These are phyloP conservation scores for Chrysochromulina parva DNA, from an alignment of 78 protist species.

Conservation along the genomic window DNA sequence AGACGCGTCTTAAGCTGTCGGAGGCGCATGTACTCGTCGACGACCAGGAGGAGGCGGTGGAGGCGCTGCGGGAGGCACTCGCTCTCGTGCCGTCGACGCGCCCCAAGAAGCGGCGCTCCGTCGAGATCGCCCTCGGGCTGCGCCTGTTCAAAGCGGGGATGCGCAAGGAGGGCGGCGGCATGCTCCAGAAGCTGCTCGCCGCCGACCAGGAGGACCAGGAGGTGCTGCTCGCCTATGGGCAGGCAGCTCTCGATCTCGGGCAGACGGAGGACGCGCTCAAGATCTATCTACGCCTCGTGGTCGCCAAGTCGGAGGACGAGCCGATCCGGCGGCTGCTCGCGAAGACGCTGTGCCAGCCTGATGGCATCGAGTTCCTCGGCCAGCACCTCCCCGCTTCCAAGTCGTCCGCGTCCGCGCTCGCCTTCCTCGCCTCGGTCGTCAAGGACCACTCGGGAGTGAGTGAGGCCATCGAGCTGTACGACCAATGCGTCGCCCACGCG, in stretches of 20 bases:
- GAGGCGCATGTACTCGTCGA: background rate
- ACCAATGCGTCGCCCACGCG: background rate
- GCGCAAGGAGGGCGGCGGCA: background rate
- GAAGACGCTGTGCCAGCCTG: too few relatives aligned
- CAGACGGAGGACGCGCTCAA: background rate
- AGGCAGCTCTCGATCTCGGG: background rate
- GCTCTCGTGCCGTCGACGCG: too few relatives aligned
- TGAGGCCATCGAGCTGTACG: conserved; percentile 33
- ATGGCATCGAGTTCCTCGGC: background rate
- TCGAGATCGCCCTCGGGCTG: background rate
- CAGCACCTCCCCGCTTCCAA: background rate
- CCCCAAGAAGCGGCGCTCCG: background rate
- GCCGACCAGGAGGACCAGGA: background rate
- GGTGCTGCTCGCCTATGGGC: background rate
- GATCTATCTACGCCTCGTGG: background rate
- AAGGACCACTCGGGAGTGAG: conserved; percentile 59
- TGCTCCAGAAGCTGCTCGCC: background rate
- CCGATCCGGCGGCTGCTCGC: background rate
- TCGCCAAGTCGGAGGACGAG: background rate
- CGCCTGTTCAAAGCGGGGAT: background rate
- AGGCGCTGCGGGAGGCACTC: background rate
- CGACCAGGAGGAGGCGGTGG: background rate
- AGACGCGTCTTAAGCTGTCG: background rate
- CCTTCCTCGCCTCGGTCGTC: conserved; percentile 47
- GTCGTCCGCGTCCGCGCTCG: conserved; percentile 26